Evolutionary conservation across 78 protist species (phyloP).

Genomic region (Speleostelium caveatum): DNA sequence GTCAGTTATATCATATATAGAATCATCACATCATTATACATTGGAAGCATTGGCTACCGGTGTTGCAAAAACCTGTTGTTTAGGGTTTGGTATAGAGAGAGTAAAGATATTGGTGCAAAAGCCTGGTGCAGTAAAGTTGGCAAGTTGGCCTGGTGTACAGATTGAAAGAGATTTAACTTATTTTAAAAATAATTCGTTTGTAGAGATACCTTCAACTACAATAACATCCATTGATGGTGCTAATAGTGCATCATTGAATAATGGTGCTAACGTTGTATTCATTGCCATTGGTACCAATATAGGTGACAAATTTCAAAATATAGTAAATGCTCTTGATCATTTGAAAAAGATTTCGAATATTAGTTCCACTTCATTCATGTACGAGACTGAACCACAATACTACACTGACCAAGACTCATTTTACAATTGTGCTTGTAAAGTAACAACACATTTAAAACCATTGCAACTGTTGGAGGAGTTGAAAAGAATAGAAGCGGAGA

Average conservation of each 20-base stretch:
- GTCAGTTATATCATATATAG: conserved; percentile 48
- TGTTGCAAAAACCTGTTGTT: conserved; percentile 76
- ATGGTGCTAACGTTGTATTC: conserved; percentile 9
- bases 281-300: conserved; percentile 71
- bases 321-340: conserved; percentile 5
- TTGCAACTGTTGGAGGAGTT: conserved; percentile 33
- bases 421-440: conserved; percentile 61
- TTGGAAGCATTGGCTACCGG: conserved; percentile 77
- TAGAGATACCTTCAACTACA: conserved; percentile 10
- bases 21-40: conserved; percentile 79
- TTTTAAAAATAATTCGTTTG: conserved; percentile 34
- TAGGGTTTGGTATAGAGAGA: conserved; percentile 66
- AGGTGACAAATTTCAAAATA: conserved; percentile 56
- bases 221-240: not conserved
- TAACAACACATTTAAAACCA: conserved; percentile 54
- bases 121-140: conserved; percentile 77
- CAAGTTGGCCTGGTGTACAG: conserved; percentile 77
- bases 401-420: conserved; percentile 80
- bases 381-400: conserved; percentile 79
- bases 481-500: conserved; percentile 70
- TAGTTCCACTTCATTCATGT: conserved; percentile 78
- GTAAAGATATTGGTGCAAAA: conserved; percentile 69
- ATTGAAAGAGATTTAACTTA: conserved; percentile 57
- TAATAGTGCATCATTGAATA: not conserved
- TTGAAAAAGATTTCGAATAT: not conserved